Percentiles rank a stretch among this genome's conserved stretches.
Evolutionary conservation across 1,139 yeast species (phyloP).

Genomic region (Hemisphaericaspora xylanilytica): DNA sequence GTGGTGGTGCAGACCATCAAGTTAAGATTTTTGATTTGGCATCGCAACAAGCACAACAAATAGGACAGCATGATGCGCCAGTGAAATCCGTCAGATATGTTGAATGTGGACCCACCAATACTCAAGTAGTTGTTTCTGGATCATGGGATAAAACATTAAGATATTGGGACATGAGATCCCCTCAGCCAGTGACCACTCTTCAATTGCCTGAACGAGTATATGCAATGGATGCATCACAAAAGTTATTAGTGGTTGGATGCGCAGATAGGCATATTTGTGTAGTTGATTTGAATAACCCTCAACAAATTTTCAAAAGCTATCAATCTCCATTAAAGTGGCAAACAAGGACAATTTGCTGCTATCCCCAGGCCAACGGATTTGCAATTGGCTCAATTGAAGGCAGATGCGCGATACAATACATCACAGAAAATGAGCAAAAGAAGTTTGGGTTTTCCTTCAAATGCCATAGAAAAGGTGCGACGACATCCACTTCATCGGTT

Average conservation of each 20-base stretch:
- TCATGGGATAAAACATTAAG: slow-evolving; percentile 95
- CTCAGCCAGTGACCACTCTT: slow-evolving; percentile 78
- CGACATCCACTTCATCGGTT: too few relatives aligned
- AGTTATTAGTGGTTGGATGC: slow-evolving; percentile 84
- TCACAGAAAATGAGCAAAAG: too few relatives aligned
- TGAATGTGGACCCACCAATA: slow-evolving; percentile 75
- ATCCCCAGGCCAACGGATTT: slow-evolving; percentile 86
- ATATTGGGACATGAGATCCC: slow-evolving; percentile 92
- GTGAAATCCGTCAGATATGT: slow-evolving; percentile 75
- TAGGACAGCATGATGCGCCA: slow-evolving; percentile 85
- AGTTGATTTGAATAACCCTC: slow-evolving; percentile 81
- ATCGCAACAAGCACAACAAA: slow-evolving; percentile 76
- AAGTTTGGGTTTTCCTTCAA: too few relatives aligned
- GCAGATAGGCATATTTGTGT: slow-evolving; percentile 84
- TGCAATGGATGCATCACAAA: slow-evolving; percentile 80
- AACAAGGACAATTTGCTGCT: slow-evolving; percentile 79
- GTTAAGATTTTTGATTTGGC: slow-evolving; percentile 82
- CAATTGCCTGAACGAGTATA: slow-evolving; percentile 88
- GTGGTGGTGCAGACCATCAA: slow-evolving; percentile 93
- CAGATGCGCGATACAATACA: too few relatives aligned
- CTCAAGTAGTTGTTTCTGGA: slow-evolving; percentile 86
- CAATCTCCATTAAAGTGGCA: slow-evolving; percentile 91
- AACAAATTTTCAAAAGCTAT: slow-evolving; percentile 69
- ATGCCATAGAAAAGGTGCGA: too few relatives aligned
- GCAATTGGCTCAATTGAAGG: too few relatives aligned